Conservation (phyloP, 495 filamentous ascomycete species). For the Penicillium lagena region DNA sequence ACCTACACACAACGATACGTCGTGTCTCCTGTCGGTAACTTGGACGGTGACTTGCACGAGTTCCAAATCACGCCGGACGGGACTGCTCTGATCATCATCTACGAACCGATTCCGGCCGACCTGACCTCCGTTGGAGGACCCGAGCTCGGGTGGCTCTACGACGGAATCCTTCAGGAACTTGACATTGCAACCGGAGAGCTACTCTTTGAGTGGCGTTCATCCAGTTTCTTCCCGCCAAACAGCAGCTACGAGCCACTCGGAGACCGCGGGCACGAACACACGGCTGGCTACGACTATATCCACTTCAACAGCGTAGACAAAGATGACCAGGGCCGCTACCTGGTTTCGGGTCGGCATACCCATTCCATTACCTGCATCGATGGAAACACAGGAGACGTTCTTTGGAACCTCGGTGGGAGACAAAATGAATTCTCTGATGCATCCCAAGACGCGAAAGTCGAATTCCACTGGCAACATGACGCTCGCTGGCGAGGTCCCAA, state of each 20-base stretch:
- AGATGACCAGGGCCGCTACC: conserved; percentile 42
- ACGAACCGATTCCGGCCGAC: conserved; percentile 41
- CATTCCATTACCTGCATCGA: conserved; percentile 39
- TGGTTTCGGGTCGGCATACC: conserved; percentile 48
- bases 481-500: conserved; percentile 35
- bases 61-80: conserved; percentile 37
- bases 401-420: conserved; percentile 50
- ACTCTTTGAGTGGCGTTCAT: conserved; percentile 35
- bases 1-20: conserved; percentile 35
- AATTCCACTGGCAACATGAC: conserved; percentile 50
- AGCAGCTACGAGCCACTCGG: conserved; percentile 16
- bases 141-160: conserved; percentile 34
- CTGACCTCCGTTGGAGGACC: conserved; percentile 39
- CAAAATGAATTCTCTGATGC: conserved; percentile 38
- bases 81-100: conserved; percentile 46
- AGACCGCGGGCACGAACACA: conserved; percentile 13
- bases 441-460: conserved; percentile 33
- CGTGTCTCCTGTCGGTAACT: conserved; percentile 25
- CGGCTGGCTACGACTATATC: conserved; percentile 40
- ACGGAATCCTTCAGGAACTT: conserved; percentile 40
- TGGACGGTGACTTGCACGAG: conserved; percentile 38
- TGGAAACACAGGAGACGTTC: conserved; percentile 43
- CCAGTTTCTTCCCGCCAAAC: conserved; percentile 18
- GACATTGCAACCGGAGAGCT: conserved; percentile 34
- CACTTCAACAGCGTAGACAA: conserved; percentile 57